phyloP scores from a whole-genome alignment of 2,329 filamentous ascomycete genomes.

The Leptographium radiaticola region DNA sequence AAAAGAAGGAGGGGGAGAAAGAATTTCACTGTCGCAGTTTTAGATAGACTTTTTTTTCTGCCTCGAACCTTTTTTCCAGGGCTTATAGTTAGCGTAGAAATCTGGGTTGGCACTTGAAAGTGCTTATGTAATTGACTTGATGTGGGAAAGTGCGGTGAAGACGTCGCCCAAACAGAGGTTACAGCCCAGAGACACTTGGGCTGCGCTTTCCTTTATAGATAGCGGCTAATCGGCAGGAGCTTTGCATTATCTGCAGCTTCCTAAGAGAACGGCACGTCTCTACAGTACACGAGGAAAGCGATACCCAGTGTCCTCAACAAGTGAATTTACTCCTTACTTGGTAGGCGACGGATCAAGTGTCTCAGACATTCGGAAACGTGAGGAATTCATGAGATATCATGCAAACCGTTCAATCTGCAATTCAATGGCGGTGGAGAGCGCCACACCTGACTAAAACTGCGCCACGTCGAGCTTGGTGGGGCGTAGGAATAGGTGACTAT shows the following conservation, averaged over 20 bases:
- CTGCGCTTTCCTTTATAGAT: too few species aligned
- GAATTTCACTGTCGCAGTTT: constrained; percentile 9
- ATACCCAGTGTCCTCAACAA: too few species aligned
- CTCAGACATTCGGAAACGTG: too few species aligned
- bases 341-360: too few species aligned
- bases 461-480: background rate
- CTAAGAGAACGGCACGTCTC: background rate
- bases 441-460: background rate
- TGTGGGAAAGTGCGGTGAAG: constrained; percentile 2
- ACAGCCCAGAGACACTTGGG: background rate
- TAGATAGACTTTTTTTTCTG: constrained; percentile 3
- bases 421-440: background rate
- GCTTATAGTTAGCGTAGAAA: constrained; percentile 2
- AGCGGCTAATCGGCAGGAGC: too few species aligned
- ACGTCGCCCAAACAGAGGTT: background rate
- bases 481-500: background rate
- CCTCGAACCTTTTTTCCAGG: constrained; percentile 1
- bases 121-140: background rate
- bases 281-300: too few species aligned
- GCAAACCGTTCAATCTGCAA: too few species aligned
- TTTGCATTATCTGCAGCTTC: background rate
- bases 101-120: background rate
- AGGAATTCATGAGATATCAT: too few species aligned
- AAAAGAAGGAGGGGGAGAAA: constrained; percentile 8
- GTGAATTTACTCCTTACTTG: too few species aligned